Base-by-base conservation (phyloP, 2,329 filamentous ascomycete species). In the Claviceps quebecensis region DNA sequence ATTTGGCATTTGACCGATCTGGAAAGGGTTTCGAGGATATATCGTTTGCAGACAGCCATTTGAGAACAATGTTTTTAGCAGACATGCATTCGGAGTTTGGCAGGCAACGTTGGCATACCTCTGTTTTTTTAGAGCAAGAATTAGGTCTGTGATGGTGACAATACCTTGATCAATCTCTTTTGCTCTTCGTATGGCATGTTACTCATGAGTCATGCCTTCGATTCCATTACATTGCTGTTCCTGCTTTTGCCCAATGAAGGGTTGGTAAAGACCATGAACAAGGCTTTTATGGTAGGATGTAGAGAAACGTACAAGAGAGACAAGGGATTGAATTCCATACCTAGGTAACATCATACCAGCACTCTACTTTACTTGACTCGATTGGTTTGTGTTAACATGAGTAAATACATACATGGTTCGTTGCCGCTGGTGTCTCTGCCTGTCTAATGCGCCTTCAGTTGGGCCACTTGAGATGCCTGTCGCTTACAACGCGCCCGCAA, bases 51-150 rank as follows among this genome's bases (percentile, higher is more conserved):
- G 19, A 48, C 52, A 13, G 34, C 44, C 41, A 36, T 48, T 44
- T 48, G 50, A 40, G 13, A 29, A 29, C 22, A 39, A 38, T 47
- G 52, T 38, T 36, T 29, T 47, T 38, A 43, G 46, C 38, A 44
- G 37, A 37, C 47, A 49, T 53, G 47, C 43, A 54, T 44, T 52
- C 45, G 55, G 55, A 54, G 55, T 57, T 57, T 57, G 49, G 54
- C 48, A 51, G 55, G 53, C 11, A 56, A 50, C 40, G 52, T 50
- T 53, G 50, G 29, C 37, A 46, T 43, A 44, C 41, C 39, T 43
- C 23, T 44, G 39, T 26, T 48, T 43, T 49, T 49, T 49, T 49
- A 49, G 47, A 49, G 47, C 39, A 49, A 44, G 37, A 48, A 48
- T 19, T 34, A 17, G 17, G 23, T 34, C 29, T 34, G 29, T 37